Evolutionary conservation across 768 basidiomycete species (phyloP), one percentile per base, ranked within the genome.

Genomic region (Podaxis sp.): DNA sequence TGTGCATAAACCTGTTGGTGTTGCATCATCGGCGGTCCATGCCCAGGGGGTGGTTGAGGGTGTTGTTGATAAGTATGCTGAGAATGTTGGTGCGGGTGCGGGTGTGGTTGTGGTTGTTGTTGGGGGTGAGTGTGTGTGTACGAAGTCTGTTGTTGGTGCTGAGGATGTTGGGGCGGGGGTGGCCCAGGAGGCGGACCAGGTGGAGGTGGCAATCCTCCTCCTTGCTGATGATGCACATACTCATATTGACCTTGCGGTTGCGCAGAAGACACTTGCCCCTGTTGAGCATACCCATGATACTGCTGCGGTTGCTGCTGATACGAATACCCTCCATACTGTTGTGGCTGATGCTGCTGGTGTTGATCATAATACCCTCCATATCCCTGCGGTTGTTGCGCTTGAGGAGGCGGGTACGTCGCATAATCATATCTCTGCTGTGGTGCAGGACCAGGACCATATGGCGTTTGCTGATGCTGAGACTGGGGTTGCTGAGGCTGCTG

Each of bases 361-460:
- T 69, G 70, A 47, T 72, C 73, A 40, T 72, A 69, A 42, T 72
- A 72, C 16, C 72, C 71, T 47, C 69, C 68, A 42, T 75, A 72
- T 1, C 67, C 63, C n/a, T 67, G 65, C 40, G 69, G 70, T 32
- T 67, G 70, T 2, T 58, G 65, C 11, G 62, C 50, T 40, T 65
- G 62, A 54, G 66, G 69, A 44, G 66, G 69, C 32, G 69, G 70
- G 21, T 65, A 67, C 32, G 66, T 63, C 18, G 69, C 21, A 56
- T 74, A 73, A 57, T 72, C 70, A 51, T 73, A 72, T 46, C 68
- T 63, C 48, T 56, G 65, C 10, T 67, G 70, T n/a, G 57, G 62
- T n/a, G 55, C 57, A 1, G 65, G 62, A 38, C 62, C 61, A n/a
- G 67, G 64, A 7, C 61, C 62, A 50, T 65, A 66, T 18, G 63